These are phyloP conservation scores for Ceratobasidium sp. DNA, from an alignment of 1,284 basidiomycete species.

Conservation along the genomic window DNA sequence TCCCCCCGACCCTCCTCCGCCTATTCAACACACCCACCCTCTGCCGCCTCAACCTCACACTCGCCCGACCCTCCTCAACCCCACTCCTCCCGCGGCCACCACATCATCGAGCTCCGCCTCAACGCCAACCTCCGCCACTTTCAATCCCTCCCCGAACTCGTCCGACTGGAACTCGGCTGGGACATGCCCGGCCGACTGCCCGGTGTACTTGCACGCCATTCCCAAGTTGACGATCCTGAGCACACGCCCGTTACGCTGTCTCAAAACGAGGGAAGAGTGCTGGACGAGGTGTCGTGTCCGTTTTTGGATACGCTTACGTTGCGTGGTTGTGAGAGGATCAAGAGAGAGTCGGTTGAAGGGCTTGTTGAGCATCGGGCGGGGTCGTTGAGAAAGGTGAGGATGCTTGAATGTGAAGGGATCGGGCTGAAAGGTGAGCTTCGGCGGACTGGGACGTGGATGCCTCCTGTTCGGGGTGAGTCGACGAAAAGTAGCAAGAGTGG, in stretches of 20 bases:
- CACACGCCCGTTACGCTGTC: conserved; percentile 20
- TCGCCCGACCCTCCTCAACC: conserved; percentile 15
- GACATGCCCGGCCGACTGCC: conserved; percentile 32
- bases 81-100: conserved; percentile 25
- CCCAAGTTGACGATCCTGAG: neutral
- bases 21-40: conserved; percentile 35
- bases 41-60: conserved; percentile 19
- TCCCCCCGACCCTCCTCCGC: conserved; percentile 20
- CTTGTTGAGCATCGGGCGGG: conserved; percentile 28
- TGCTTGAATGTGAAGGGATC: conserved; percentile 39
- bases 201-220: conserved; percentile 4
- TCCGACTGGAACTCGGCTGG: conserved; percentile 26
- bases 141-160: conserved; percentile 29
- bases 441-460: conserved; percentile 26
- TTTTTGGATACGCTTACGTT: conserved; percentile 33
- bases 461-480: neutral
- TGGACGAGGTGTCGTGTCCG: conserved; percentile 23
- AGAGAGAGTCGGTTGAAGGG: conserved; percentile 6
- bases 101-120: conserved; percentile 28
- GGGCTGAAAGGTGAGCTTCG: conserved; percentile 32
- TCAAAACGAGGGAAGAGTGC: neutral
- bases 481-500: neutral
- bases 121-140: conserved; percentile 27
- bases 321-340: conserved; percentile 24
- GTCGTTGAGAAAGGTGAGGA: conserved; percentile 22